Evolutionary conservation across 306 rosid genomes (phyloP), one percentile per base, ranked within the genome.

Genomic region (Gastrolobium villosum): DNA sequence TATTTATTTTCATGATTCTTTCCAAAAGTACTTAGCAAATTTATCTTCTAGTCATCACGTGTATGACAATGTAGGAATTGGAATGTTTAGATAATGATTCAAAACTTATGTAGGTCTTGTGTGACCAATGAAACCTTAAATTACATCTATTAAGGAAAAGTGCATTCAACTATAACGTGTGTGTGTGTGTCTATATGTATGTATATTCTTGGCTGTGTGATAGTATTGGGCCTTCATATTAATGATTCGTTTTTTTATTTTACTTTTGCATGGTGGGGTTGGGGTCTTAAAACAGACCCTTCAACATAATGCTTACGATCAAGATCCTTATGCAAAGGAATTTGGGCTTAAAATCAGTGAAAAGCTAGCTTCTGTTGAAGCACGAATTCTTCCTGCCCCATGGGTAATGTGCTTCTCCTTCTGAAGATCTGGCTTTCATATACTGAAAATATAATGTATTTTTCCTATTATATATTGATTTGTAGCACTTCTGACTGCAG

Each of bases 301-400:
- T 72, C 92, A 91, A 76, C 97, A 93, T 31, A 89, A 89, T 48
- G 89, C 92, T 65, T 93, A 89, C 59, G 86, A 90, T 74, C 91
- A 86, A 73, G 98, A 93, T 85, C 97, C 95, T 56, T 93, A 91
- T 82, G 98, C 95, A n/a, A 91, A 88, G 72, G 98, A 93, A 82
- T 93, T 93, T 45, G 98, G 98, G 70, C 71, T 93, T 70, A 87
- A 88, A 83, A 90, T 93, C 85, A 93, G 98, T 80, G 97, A 93
- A 74, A 93, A 91, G 76, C 83, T 91, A 44, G 92, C 98, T 79
- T 93, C 92, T 7, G 98, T 93, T 31, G 98, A 93, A 83, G 98
- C 98, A 62, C 88, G 98, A 66, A 93, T 93, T 79, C 97, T 93
- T 81, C 98, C 98, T 48, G 95, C 98, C 14, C 98, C 98, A 41